These are phyloP conservation scores for Platanthera zijinensis DNA, from an alignment of 106 monocot species.

Conservation along the genomic window DNA sequence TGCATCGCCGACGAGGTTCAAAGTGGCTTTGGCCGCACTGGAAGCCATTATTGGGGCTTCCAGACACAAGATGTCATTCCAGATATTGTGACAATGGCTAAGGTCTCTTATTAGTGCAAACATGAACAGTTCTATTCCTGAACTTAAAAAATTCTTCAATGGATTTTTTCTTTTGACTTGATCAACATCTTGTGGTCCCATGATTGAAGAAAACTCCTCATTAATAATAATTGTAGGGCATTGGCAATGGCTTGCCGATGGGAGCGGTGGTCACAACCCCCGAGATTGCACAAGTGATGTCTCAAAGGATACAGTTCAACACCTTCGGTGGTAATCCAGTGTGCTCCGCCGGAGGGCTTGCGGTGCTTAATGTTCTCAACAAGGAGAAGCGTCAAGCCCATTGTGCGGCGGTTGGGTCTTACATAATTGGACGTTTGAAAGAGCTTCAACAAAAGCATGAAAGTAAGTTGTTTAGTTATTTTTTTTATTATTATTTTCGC, in stretches of 20 bases:
- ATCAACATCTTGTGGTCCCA: neutral
- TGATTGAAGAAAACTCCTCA: neutral
- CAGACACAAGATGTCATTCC: slow-evolving; percentile 88
- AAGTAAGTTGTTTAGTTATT: slow-evolving; percentile 29
- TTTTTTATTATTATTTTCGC: neutral
- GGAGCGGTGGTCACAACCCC: slow-evolving; percentile 98
- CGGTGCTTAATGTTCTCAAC: slow-evolving; percentile 84
- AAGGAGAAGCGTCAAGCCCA: slow-evolving; percentile 87
- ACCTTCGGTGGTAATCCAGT: slow-evolving; percentile 98
- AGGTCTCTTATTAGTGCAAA: slow-evolving; percentile 38
- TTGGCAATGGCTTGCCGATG: slow-evolving; percentile 93
- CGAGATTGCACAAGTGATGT: slow-evolving; percentile 83
- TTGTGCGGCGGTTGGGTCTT: slow-evolving; percentile 72
- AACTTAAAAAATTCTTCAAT: slow-evolving; percentile 1
- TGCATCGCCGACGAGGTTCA: slow-evolving; percentile 99
- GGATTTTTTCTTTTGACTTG: neutral
- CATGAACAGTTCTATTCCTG: neutral
- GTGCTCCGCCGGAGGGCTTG: slow-evolving; percentile 84
- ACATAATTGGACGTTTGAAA: slow-evolving; percentile 62
- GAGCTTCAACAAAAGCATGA: slow-evolving; percentile 79
- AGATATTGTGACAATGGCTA: slow-evolving; percentile 99
- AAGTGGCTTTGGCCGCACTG: slow-evolving; percentile 98
- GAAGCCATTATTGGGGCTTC: slow-evolving; percentile 98
- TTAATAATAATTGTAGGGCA: slow-evolving; percentile 43
- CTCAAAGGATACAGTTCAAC: slow-evolving; percentile 87